These are phyloP conservation scores for Phytophthora multivora DNA, from an alignment of 352 stramenopile species.

Conservation along the genomic window DNA sequence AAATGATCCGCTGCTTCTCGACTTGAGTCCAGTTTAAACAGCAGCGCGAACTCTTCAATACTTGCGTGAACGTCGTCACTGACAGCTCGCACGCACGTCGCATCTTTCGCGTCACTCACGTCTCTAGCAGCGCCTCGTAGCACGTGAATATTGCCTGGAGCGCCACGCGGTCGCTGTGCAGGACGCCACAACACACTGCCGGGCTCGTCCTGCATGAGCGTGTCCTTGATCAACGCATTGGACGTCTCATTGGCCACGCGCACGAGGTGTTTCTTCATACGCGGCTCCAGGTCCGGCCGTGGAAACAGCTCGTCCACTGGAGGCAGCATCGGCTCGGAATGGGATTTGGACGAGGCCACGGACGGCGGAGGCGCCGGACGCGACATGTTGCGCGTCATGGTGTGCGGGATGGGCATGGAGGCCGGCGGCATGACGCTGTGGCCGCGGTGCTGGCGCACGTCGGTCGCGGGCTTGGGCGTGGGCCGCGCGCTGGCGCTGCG, in stretches of 20 bases:
- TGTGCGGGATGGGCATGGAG: conserved; percentile 27
- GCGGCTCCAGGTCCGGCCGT: conserved; percentile 63
- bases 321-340: conserved; percentile 15
- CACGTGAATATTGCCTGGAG: conserved; percentile 57
- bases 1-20: conserved; percentile 63
- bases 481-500: conserved; percentile 29
- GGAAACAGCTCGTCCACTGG: conserved; percentile 55
- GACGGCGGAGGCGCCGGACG: conserved; percentile 16
- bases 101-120: conserved; percentile 40
- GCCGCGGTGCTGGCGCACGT: conserved; percentile 16
- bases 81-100: conserved; percentile 66
- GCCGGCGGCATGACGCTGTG: conserved; percentile 27
- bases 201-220: conserved; percentile 53
- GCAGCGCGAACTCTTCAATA: conserved; percentile 83
- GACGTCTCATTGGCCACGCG: conserved; percentile 82
- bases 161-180: conserved; percentile 26
- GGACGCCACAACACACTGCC: conserved; percentile 63
- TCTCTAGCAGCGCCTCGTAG: conserved; percentile 51
- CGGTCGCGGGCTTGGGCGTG: conserved; percentile 6
- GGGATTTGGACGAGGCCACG: conserved; percentile 12
- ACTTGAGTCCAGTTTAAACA: conserved; percentile 84
- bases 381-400: conserved; percentile 28
- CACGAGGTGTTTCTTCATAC: conserved; percentile 81
- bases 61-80: conserved; percentile 74
- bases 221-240: conserved; percentile 80